Conservation (phyloP, 2,329 filamentous ascomycete species). For the Botrytis tulipae region DNA sequence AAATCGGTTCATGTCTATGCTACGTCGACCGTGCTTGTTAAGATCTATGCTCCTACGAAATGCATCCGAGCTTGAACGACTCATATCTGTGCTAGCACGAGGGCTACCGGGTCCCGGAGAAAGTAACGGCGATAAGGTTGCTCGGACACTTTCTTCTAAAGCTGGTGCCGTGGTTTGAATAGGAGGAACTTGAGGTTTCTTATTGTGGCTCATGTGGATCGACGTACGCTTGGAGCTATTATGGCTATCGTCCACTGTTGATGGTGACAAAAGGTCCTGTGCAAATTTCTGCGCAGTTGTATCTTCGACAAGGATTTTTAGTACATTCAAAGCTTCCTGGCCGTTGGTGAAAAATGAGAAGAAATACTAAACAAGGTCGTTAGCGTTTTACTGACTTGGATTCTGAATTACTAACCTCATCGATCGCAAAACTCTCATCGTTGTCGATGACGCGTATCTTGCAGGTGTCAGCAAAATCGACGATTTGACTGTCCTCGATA, state of each 20-base stretch:
- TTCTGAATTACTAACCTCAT: constrained; percentile 62
- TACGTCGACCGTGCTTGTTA: constrained; percentile 43
- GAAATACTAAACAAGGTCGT: constrained; percentile 67
- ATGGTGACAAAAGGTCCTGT: constrained; percentile 33
- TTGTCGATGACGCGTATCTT: constrained; percentile 92
- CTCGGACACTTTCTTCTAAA: constrained; percentile 57
- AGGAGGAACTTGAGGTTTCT: constrained; percentile 25
- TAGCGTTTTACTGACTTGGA: constrained; percentile 27
- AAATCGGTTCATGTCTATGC: constrained; percentile 50
- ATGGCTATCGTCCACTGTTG: constrained; percentile 27
- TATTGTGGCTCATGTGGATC: constrained; percentile 26
- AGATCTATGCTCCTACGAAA: constrained; percentile 53
- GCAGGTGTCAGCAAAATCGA: constrained; percentile 89
- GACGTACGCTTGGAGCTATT: constrained; percentile 32
- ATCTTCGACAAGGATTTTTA: constrained; percentile 49
- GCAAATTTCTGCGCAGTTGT: constrained; percentile 38
- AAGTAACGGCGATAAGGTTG: constrained; percentile 55
- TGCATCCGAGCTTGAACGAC: constrained; percentile 54
- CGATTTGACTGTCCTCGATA: constrained; percentile 85
- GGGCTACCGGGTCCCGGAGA: constrained; percentile 47
- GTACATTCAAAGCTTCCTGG: constrained; percentile 75
- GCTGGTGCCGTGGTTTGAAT: constrained; percentile 31
- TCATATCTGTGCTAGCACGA: constrained; percentile 53
- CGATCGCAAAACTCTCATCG: constrained; percentile 90
- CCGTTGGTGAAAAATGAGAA: constrained; percentile 93